Evolutionary conservation across 192 early-diverging fungal genomes (phyloP).

Genomic region (Gryganskiella cystojenkinii): DNA sequence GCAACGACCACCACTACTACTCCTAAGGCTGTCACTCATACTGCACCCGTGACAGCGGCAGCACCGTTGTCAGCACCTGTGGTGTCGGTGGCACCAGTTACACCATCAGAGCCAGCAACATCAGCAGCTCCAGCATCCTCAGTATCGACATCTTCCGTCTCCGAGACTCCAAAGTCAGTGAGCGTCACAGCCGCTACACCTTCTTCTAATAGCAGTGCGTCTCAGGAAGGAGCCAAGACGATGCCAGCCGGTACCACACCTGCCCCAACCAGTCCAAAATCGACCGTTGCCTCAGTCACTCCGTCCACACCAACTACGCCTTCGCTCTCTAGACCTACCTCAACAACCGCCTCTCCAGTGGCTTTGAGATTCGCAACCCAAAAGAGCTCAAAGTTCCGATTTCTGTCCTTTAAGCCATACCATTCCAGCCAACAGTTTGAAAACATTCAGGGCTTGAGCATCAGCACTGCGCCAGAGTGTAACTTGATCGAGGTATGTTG

Average conservation of each 20-base stretch:
- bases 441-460: slow-evolving; percentile 66
- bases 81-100: not conserved
- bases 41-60: not conserved
- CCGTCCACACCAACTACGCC: slow-evolving; percentile 1
- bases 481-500: slow-evolving; percentile 66
- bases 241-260: not conserved
- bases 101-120: not conserved
- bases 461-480: slow-evolving; percentile 62
- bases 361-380: slow-evolving; percentile 56
- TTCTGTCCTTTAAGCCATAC: slow-evolving; percentile 66
- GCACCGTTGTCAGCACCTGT: not conserved
- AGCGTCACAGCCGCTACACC: too few species aligned
- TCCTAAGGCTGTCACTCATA: not conserved
- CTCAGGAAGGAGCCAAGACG: not conserved
- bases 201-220: too few species aligned
- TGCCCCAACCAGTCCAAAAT: not conserved
- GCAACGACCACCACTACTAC: not conserved
- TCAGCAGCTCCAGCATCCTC: too few species aligned
- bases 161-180: too few species aligned
- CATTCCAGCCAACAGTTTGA: slow-evolving; percentile 74
- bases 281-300: not conserved
- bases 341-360: slow-evolving; percentile 55
- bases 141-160: too few species aligned
- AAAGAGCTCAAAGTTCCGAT: slow-evolving; percentile 63
- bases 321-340: slow-evolving; percentile 14